A percentile compares a stretch with the other conserved stretches of the same genome.
Conservation (phyloP, 2,329 filamentous ascomycete genomes). For the Plenodomus tracheiphilus region DNA sequence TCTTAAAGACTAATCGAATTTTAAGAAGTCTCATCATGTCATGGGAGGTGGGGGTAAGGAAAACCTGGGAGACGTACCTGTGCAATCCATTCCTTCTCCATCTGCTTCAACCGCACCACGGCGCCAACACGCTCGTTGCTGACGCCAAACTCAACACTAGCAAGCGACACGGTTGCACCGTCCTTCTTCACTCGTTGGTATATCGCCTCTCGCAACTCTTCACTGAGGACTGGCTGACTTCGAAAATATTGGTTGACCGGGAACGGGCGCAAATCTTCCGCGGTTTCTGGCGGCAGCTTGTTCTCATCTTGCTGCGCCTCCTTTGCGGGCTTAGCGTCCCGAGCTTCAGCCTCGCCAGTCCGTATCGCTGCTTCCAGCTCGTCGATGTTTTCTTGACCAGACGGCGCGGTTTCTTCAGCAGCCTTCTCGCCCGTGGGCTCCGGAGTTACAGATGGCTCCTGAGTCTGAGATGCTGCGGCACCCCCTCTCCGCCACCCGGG, state of each 20-base stretch:
- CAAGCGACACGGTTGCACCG: conserved; percentile 68
- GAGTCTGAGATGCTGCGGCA: conserved; percentile 16
- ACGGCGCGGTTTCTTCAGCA: conserved; percentile 27
- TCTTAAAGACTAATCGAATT: conserved; percentile 99
- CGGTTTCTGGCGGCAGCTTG: conserved; percentile 35
- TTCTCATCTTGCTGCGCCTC: conserved; percentile 20
- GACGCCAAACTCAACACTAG: conserved; percentile 76
- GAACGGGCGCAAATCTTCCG: conserved; percentile 61
- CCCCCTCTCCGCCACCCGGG: conserved; percentile 24
- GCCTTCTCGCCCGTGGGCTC: conserved; percentile 18
- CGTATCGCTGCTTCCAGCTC: conserved; percentile 31
- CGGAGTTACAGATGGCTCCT: conserved; percentile 4
- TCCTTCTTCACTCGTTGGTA: conserved; percentile 68
- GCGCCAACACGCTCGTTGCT: conserved; percentile 85
- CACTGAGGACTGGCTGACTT: conserved; percentile 73
- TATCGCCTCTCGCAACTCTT: conserved; percentile 72
- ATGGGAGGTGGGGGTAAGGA: conserved; percentile 5
- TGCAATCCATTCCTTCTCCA: conserved; percentile 76
- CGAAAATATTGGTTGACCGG: conserved; percentile 72
- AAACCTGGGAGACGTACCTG: conserved; percentile 64
- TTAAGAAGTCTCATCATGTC: conserved; percentile 69
- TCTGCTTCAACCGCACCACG: conserved; percentile 80
- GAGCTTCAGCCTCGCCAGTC: conserved; percentile 22
- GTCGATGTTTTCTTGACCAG: conserved; percentile 35
- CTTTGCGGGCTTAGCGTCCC: conserved; percentile 10